Conservation (phyloP, 2,329 filamentous ascomycete genomes). For the Rosellinia necatrix region DNA sequence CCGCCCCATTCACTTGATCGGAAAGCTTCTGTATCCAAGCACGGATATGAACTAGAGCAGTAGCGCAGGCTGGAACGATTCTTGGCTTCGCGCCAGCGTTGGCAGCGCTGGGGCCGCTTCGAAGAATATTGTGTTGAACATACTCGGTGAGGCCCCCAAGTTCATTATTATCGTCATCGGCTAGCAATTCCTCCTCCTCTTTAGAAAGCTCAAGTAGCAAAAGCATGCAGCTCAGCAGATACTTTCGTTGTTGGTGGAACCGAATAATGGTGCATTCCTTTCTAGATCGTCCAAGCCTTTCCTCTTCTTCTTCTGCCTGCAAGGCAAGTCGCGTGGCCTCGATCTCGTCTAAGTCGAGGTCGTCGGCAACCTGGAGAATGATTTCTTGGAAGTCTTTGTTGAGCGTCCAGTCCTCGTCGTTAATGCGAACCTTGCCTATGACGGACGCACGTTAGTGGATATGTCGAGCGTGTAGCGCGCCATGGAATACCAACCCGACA, state of each 20-base stretch:
- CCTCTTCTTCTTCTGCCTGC: constrained; percentile 71
- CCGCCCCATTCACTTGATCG: constrained; percentile 76
- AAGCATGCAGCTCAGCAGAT: constrained; percentile 81
- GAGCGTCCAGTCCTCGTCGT: constrained; percentile 75
- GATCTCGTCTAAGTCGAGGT: constrained; percentile 87
- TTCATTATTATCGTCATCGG: constrained; percentile 53
- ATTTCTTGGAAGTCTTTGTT: constrained; percentile 88
- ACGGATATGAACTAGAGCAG: constrained; percentile 76
- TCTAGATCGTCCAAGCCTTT: constrained; percentile 71
- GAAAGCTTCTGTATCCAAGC: constrained; percentile 74
- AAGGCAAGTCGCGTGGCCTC: constrained; percentile 79
- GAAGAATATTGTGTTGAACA: constrained; percentile 61
- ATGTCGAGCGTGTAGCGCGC: background rate
- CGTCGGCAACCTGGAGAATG: constrained; percentile 80
- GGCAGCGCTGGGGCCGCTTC: constrained; percentile 52
- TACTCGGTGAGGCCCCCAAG: constrained; percentile 61
- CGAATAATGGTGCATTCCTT: constrained; percentile 81
- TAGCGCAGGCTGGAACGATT: constrained; percentile 76
- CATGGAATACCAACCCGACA: constrained; percentile 59
- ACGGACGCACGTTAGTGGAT: constrained; percentile 11
- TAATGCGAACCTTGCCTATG: constrained; percentile 75
- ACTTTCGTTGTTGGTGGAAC: constrained; percentile 85
- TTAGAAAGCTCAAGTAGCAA: constrained; percentile 74
- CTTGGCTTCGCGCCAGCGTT: constrained; percentile 54
- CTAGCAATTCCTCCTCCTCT: constrained; percentile 60